Conservation (phyloP, 192 early-diverging fungal species). For the Haplosporangium gracile region DNA sequence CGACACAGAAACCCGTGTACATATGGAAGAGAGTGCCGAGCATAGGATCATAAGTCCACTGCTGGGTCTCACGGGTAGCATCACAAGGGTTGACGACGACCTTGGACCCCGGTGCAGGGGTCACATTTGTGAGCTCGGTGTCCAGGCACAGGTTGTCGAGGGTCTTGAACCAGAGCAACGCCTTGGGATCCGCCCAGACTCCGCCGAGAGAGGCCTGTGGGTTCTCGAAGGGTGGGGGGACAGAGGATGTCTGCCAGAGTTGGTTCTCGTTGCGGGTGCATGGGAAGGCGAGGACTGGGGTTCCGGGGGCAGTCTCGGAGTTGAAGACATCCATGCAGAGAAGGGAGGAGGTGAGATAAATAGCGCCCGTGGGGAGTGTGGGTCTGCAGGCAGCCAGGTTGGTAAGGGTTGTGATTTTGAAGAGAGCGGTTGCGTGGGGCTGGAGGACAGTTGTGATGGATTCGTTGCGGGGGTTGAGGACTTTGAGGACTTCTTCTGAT, state of each 20-base stretch:
- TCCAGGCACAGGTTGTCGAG: conserved; percentile 39
- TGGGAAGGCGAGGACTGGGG: conserved; percentile 10
- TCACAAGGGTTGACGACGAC: conserved; percentile 41
- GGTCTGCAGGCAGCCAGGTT: conserved; percentile 12
- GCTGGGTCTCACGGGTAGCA: conserved; percentile 27
- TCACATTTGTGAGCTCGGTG: background rate
- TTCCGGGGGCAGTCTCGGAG: conserved; percentile 3
- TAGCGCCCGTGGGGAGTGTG: conserved; percentile 26
- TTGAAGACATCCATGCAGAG: conserved; percentile 32
- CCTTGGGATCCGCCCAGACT: background rate
- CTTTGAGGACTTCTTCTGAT: conserved; percentile 21
- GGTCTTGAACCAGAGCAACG: conserved; percentile 43
- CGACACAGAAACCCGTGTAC: conserved; percentile 29
- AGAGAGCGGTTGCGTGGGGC: conserved; percentile 34
- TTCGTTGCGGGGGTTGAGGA: conserved; percentile 21
- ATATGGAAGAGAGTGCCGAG: conserved; percentile 38
- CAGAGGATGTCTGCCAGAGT: conserved; percentile 35
- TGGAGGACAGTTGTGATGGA: conserved; percentile 7
- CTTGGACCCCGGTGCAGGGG: conserved; percentile 5
- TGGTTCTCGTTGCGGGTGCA: conserved; percentile 41
- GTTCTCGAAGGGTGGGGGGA: conserved; percentile 28
- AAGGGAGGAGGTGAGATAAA: conserved; percentile 45
- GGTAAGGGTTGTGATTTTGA: conserved; percentile 20
- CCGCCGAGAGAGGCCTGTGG: background rate
- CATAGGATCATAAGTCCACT: conserved; percentile 50